phyloP scores from a whole-genome alignment of 2,329 filamentous ascomycete species.

The Cytospora schulzeri region DNA sequence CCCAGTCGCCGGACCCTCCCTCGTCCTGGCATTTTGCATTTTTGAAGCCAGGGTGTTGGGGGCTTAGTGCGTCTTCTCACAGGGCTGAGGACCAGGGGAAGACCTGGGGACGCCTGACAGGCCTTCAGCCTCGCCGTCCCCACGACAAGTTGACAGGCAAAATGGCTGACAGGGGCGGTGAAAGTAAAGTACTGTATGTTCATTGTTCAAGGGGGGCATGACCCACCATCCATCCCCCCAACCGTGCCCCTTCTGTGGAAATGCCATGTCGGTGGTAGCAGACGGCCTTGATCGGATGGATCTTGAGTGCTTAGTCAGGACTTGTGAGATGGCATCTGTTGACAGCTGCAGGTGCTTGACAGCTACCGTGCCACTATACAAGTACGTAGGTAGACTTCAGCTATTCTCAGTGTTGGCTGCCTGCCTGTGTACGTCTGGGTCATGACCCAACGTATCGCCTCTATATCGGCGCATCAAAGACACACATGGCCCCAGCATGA shows the following conservation, averaged over 20 bases:
- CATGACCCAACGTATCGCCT: neutral
- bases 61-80: neutral
- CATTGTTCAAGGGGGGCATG: neutral
- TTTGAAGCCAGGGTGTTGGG: neutral
- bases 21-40: neutral
- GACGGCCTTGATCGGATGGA: neutral
- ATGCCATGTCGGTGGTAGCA: neutral
- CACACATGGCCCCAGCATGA: neutral
- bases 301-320: neutral
- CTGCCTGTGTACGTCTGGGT: neutral
- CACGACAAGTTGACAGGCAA: neutral
- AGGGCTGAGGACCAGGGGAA: neutral
- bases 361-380: too few species aligned
- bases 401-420: neutral
- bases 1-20: neutral
- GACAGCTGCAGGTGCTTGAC: too few species aligned
- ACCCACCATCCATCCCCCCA: neutral
- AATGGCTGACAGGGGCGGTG: neutral
- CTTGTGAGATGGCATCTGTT: too few species aligned
- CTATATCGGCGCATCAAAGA: neutral
- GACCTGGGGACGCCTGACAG: neutral
- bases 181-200: neutral
- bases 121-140: conserved; percentile 1
- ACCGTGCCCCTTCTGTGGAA: neutral
- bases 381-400: too few species aligned